Evolutionary conservation across 257 asterid genomes (phyloP), one percentile per base, ranked within the genome.

Genomic region (Lantana camara): DNA sequence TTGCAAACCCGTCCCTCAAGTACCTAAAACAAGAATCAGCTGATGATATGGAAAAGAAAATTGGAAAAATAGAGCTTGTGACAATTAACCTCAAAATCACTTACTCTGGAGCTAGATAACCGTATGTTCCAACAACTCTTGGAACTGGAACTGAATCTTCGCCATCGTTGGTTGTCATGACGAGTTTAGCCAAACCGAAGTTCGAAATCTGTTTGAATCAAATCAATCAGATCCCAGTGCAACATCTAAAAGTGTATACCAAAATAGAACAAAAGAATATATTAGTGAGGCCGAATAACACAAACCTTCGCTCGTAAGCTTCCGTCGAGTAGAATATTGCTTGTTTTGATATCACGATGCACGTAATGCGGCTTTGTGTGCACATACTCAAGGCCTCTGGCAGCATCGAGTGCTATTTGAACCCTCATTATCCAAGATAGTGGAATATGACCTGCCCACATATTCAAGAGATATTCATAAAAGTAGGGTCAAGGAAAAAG

Each of bases 31-130:
- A 35, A 10, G 55, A 70, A 35, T 69, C 60, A 76, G 40, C 64
- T 30, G 68, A 47, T 44, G 22, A 61, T 57, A 65, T 66, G 62
- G 65, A 46, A 71, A 35, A 69, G 57, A 64, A 42, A 68, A 16
- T 32, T 44, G 61, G 44, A 55, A 4, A 55, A 37, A 35, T 53
- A 38, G 2, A 6, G 15, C 29, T 4, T 27, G 3, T 9, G 4
- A 41, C 3, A 1, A 3, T 5, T 35, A 35, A 35, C 40, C 7
- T 35, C 11, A 1, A 7, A n/a, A 15, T 44, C 22, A 75, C 97
- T 71, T 82, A 94, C 99, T 94, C 99, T 13, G 99, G 97, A 74
- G 99, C 96, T 38, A 94, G 83, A 78, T 94, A 94, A 47, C 99
- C 97, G 58, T 84, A 94, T 4, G 97, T 90, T 34, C 99, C 99